A percentile compares a stretch with the other conserved stretches of the same genome.
Conservation (phyloP, 495 filamentous ascomycete genomes). For the Acidomyces sp. region DNA sequence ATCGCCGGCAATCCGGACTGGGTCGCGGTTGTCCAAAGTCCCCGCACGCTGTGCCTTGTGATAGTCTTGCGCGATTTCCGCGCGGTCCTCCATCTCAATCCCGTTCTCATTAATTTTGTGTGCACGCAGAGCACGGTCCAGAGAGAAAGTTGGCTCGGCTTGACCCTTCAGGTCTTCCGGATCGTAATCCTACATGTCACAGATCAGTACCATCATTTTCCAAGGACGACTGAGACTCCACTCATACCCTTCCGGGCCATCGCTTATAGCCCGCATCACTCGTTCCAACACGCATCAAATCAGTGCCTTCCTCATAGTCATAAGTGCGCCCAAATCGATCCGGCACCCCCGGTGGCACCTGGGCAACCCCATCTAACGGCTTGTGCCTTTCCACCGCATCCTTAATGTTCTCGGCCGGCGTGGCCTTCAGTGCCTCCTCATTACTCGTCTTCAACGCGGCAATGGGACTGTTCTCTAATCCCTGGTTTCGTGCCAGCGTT, state of each 20-base stretch:
- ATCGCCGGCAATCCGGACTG: slow-evolving; percentile 18
- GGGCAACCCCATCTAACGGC: slow-evolving; percentile 72
- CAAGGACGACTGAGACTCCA: not conserved
- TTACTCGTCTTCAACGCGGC: slow-evolving; percentile 66
- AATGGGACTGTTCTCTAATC: slow-evolving; percentile 50
- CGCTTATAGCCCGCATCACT: slow-evolving; percentile 52
- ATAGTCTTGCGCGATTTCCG: slow-evolving; percentile 19
- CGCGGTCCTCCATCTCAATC: slow-evolving; percentile 26
- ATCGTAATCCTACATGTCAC: slow-evolving; percentile 44
- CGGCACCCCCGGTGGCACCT: slow-evolving; percentile 54
- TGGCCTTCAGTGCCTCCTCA: slow-evolving; percentile 66
- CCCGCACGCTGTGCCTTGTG: slow-evolving; percentile 13
- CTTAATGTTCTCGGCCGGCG: slow-evolving; percentile 62
- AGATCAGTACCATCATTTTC: slow-evolving; percentile 1
- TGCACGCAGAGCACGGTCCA: slow-evolving; percentile 50
- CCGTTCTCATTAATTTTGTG: slow-evolving; percentile 28
- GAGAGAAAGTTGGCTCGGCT: slow-evolving; percentile 59
- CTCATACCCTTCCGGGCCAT: slow-evolving; percentile 52
- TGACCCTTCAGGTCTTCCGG: slow-evolving; percentile 66
- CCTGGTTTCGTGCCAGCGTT: slow-evolving; percentile 54
- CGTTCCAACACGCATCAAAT: slow-evolving; percentile 61
- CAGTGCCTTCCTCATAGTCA: slow-evolving; percentile 71
- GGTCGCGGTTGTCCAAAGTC: slow-evolving; percentile 17
- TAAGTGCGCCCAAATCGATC: slow-evolving; percentile 57
- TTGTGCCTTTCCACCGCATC: slow-evolving; percentile 64